These are phyloP conservation scores for Citrullus colocynthis DNA, from an alignment of 306 rosid species.

Conservation along the genomic window DNA sequence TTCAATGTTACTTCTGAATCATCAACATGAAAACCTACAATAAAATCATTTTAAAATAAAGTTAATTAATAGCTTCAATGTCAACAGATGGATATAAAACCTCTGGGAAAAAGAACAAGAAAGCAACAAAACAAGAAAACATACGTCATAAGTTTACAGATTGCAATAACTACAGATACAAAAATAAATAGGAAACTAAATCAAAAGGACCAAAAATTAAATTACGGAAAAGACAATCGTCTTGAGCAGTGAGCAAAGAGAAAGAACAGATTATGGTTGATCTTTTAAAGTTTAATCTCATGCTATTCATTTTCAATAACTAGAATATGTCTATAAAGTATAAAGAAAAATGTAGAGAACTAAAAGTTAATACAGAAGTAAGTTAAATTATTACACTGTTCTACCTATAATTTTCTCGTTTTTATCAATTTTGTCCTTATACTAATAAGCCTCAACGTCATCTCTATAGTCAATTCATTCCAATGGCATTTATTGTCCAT, in stretches of 20 bases:
- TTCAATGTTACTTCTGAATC: conserved; percentile 92
- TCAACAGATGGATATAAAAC: background rate
- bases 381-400: background rate
- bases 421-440: background rate
- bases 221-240: background rate
- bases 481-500: background rate
- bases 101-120: background rate
- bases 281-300: background rate
- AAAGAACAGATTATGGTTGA: background rate
- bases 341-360: background rate
- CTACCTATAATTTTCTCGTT: background rate
- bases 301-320: background rate
- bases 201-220: background rate
- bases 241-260: background rate
- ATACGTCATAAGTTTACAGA: background rate
- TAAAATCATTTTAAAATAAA: conserved; percentile 7
- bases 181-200: background rate
- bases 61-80: background rate
- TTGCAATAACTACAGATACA: background rate
- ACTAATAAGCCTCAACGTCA: background rate
- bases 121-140: background rate
- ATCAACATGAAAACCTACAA: conserved; percentile 90
- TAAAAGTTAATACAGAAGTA: background rate
- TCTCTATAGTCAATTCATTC: background rate
- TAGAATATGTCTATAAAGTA: background rate